Base-by-base conservation (phyloP, 2,329 filamentous ascomycete genomes). In the Onygena corvina region DNA sequence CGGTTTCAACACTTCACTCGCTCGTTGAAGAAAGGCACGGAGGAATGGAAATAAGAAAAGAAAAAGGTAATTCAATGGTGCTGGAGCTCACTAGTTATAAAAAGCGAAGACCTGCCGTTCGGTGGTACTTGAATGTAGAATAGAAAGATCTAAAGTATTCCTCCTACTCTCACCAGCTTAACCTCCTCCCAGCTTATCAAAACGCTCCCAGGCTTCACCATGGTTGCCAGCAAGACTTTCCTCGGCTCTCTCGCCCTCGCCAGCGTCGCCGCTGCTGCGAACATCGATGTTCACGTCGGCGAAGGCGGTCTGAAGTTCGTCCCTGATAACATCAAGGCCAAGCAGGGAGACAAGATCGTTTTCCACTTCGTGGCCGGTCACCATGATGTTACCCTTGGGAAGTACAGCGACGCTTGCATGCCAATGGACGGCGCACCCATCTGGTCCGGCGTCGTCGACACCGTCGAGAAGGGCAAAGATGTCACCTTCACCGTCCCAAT, bases 401-500 rank as follows among this genome's bases (percentile, higher is more conserved):
- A 29, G 33, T 50, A 50, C 36, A 23, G 45, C 35, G 14, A 14
- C 12, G 48, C 51, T 21, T 52, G 51, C 34, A 44, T 50, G 31
- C 47, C 49, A 30, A 25, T 30, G 5, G 27, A 34, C 5, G 29
- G 33, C 14, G 18, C 46, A 14, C 35, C 48, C 7, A 51, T 56
- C 47, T 56, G 48, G 30, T 56, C 54, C 20, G 54, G 54, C 6
- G 35, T 50, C 21, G 40, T 56, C 18, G 52, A 54, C 29, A 33
- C 42, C 30, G 31, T 40, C 18, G 48, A 53, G 11, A 27, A 42
- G 16, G 40, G 29, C 18, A 38, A 45, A 18, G 34, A 47, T 33
- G 46, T 48, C 34, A 53, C 52, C 21, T 77, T 75, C 56, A 71
- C 66, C 50, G 66, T 77, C 58, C 64, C 65, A 8, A 59, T 77